These are phyloP conservation scores for Phaeodactylum tricornutum DNA, from an alignment of 108 stramenopile species.

Conservation along the genomic window DNA sequence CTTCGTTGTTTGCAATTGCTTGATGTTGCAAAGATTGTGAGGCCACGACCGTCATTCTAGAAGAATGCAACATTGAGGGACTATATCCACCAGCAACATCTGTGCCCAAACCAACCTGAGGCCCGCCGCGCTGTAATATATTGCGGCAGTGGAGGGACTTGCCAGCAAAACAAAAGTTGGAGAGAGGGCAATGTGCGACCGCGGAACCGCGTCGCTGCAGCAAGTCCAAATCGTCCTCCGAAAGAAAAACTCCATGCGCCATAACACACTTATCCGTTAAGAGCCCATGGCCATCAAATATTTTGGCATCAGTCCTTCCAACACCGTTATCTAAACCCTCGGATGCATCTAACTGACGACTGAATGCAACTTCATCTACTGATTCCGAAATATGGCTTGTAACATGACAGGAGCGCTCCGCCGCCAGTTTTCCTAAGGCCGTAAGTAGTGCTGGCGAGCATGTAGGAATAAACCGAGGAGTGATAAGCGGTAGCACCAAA, in stretches of 20 bases:
- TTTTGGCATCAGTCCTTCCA: slow-evolving; percentile 28
- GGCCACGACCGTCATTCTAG: slow-evolving; percentile 44
- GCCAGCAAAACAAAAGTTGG: slow-evolving; percentile 36
- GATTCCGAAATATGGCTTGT: slow-evolving; percentile 47
- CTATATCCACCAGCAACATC: slow-evolving; percentile 68
- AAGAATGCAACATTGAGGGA: slow-evolving; percentile 41
- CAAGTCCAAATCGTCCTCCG: slow-evolving; percentile 20
- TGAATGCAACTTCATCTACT: slow-evolving; percentile 45
- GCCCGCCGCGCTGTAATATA: slow-evolving; percentile 15
- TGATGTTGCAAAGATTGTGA: slow-evolving; percentile 4
- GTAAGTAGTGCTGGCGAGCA: slow-evolving; percentile 48
- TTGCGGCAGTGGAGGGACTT: slow-evolving; percentile 12
- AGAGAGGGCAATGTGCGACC: slow-evolving; percentile 58
- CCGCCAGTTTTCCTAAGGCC: slow-evolving; percentile 36
- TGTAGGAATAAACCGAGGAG: slow-evolving; percentile 63
- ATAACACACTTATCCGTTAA: slow-evolving; percentile 33
- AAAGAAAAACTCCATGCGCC: slow-evolving; percentile 54
- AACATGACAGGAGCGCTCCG: slow-evolving; percentile 29
- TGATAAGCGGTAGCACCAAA: slow-evolving; percentile 39
- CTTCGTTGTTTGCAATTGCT: slow-evolving; percentile 8
- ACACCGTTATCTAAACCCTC: slow-evolving; percentile 1
- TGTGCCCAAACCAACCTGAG: slow-evolving; percentile 63
- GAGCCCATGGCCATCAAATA: slow-evolving; percentile 34
- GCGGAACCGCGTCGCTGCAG: slow-evolving; percentile 22
- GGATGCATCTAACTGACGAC: slow-evolving; percentile 27